phyloP scores from a whole-genome alignment of 768 basidiomycete species.

The Lentinula lateritia region DNA sequence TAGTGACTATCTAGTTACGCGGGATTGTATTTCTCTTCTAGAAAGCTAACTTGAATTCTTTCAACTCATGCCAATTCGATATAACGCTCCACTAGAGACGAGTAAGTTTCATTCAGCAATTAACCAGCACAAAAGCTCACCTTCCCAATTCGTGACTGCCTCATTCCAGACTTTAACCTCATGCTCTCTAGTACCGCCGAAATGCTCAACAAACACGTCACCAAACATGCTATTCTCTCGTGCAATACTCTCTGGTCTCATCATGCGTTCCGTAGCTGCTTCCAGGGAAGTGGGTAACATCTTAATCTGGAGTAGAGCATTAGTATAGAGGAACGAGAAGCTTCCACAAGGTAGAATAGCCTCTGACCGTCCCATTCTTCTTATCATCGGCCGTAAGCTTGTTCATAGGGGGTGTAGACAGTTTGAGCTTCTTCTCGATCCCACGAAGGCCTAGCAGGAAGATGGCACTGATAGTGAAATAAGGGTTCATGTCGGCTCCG shows the following conservation, averaged over 20 bases:
- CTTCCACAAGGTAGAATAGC: constrained; percentile 5
- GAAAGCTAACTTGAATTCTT: background rate
- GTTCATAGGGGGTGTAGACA: constrained; percentile 69
- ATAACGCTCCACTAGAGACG: constrained; percentile 67
- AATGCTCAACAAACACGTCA: constrained; percentile 90
- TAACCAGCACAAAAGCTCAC: constrained; percentile 34
- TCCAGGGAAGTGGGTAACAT: constrained; percentile 79
- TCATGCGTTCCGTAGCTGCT: constrained; percentile 76
- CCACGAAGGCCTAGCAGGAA: constrained; percentile 86
- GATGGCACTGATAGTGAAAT: constrained; percentile 83
- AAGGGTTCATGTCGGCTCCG: constrained; percentile 96
- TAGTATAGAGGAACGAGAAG: constrained; percentile 28
- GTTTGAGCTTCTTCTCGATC: constrained; percentile 65
- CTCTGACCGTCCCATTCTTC: constrained; percentile 47
- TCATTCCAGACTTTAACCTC: constrained; percentile 83
- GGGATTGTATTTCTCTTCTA: too few species aligned
- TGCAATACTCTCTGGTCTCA: constrained; percentile 71
- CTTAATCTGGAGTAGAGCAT: constrained; percentile 42
- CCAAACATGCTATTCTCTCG: constrained; percentile 73
- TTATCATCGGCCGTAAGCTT: constrained; percentile 51
- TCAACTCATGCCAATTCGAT: constrained; percentile 62
- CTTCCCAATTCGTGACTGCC: constrained; percentile 93
- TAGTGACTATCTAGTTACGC: too few species aligned
- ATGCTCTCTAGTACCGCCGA: constrained; percentile 90
- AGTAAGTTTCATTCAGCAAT: constrained; percentile 3